A percentile compares a stretch with the other conserved stretches of the same genome.
Evolutionary conservation across 2,329 filamentous ascomycete species (phyloP).

Genomic region (Nigrospora osmanthi): DNA sequence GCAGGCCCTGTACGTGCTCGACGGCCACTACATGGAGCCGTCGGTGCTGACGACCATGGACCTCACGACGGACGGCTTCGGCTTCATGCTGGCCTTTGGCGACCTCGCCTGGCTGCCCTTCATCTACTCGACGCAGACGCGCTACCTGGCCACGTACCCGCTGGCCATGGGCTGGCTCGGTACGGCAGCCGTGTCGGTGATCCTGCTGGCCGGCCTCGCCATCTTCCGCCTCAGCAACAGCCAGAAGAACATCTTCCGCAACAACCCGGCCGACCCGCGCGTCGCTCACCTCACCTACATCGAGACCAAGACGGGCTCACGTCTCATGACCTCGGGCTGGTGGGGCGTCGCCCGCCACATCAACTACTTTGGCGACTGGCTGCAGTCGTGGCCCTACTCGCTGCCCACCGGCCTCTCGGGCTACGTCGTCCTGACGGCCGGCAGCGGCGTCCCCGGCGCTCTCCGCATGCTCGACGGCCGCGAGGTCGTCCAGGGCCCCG

Average conservation of each 20-base stretch:
- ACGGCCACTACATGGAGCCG: slow-evolving; percentile 79
- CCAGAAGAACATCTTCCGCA: slow-evolving; percentile 92
- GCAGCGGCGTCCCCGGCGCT: slow-evolving; percentile 40
- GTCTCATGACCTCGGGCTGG: slow-evolving; percentile 80
- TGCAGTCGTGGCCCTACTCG: slow-evolving; percentile 86
- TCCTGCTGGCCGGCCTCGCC: slow-evolving; percentile 69
- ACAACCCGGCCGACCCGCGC: slow-evolving; percentile 70
- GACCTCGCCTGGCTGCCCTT: slow-evolving; percentile 93
- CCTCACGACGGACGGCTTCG: slow-evolving; percentile 86
- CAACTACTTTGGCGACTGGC: slow-evolving; percentile 94
- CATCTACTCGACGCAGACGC: slow-evolving; percentile 74
- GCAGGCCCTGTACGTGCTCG: slow-evolving; percentile 77
- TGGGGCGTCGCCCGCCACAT: slow-evolving; percentile 90
- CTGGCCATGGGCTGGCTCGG: slow-evolving; percentile 66
- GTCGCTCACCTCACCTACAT: slow-evolving; percentile 80
- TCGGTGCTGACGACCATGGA: slow-evolving; percentile 92
- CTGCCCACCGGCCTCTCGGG: slow-evolving; percentile 80
- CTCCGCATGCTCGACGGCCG: slow-evolving; percentile 52
- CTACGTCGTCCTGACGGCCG: slow-evolving; percentile 60
- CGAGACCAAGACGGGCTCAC: slow-evolving; percentile 73
- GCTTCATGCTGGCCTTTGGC: slow-evolving; percentile 89
- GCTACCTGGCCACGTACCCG: slow-evolving; percentile 79
- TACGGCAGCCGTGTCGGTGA: slow-evolving; percentile 53
- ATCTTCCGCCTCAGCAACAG: slow-evolving; percentile 93
- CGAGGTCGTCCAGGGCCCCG: slow-evolving; percentile 62